Base-by-base conservation (phyloP, 495 filamentous ascomycete genomes). In the Tetracladium setigerum region DNA sequence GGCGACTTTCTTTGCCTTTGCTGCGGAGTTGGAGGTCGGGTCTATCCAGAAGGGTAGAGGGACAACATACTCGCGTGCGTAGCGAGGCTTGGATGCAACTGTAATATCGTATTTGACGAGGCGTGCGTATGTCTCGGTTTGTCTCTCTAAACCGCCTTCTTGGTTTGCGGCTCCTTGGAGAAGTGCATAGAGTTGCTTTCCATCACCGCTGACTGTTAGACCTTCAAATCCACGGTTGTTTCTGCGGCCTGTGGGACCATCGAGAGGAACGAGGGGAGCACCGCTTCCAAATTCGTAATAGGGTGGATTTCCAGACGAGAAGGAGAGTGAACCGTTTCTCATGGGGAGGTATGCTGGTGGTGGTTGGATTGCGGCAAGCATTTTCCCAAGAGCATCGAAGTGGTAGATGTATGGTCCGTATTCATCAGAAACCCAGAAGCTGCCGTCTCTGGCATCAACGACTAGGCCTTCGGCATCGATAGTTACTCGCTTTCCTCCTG, bases 181-280 rank as follows among this genome's bases (percentile, higher is more conserved):
- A 53, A 92, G 68, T 1, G 77, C 72, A 57, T 78, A 89, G 10
- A 90, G 67, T 2, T 67, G 73, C 39, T 77, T 79, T 27, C 84
- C 83, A 50, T 86, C 81, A 0, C 73, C 61, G 11, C 73, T 77
- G 13, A 77, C 62, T 1, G 83, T 83, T 37, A 92, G 63, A 1
- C 81, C 86, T 61, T 92, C 86, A 50, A 90, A 79, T 17, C 84
- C 83, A 54, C 88, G 82, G 63, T 90, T 90, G 60, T 90, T 87
- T 49, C 73, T 67, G 24, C 86, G 74, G 5, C 87, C 86, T 4
- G 73, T 74, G 5, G 70, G 65, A 1, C 83, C 78, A 50, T 87
- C 69, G 5, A 62, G 64, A 46, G 53, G 79, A 58, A 18, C 58
- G 15, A 63, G 50, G 44, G 66, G 46, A 18, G 52, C 56, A 11